Conservation (phyloP, 2,329 filamentous ascomycete species). For the Fusarium euwallaceae region DNA sequence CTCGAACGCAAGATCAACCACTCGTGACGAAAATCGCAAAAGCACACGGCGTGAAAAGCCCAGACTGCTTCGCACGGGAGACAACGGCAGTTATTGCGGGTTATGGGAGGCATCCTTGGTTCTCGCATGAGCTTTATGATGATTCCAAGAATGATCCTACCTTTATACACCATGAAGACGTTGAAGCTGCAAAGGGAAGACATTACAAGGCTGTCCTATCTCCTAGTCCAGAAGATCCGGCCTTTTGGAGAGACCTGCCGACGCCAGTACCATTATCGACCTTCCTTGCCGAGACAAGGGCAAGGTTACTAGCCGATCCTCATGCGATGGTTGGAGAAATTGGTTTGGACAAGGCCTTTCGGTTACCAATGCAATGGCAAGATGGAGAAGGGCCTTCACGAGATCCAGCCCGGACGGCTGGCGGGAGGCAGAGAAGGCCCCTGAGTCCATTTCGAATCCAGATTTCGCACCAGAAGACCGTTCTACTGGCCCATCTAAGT, state of each 20-base stretch:
- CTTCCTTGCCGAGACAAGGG: constrained; percentile 68
- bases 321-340: constrained; percentile 79
- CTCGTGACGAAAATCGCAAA: constrained; percentile 20
- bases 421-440: constrained; percentile 75
- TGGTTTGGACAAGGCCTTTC: constrained; percentile 79
- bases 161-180: background rate
- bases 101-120: constrained; percentile 45
- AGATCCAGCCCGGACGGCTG: constrained; percentile 65
- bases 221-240: constrained; percentile 29
- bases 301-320: constrained; percentile 67
- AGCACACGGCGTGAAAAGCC: constrained; percentile 6
- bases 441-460: constrained; percentile 75
- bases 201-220: constrained; percentile 39
- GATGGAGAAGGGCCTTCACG: constrained; percentile 41
- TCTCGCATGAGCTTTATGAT: constrained; percentile 41
- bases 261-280: constrained; percentile 68
- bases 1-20: constrained; percentile 40
- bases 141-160: constrained; percentile 15
- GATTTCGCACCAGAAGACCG: constrained; percentile 72
- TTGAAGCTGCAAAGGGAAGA: constrained; percentile 22
- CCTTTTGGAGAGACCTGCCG: constrained; percentile 59
- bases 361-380: constrained; percentile 72
- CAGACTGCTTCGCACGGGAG: background rate
- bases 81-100: constrained; percentile 31
- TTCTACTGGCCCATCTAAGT: constrained; percentile 74